Conservation (phyloP, 2,329 filamentous ascomycete genomes). For the Metarhizium guizhouense region DNA sequence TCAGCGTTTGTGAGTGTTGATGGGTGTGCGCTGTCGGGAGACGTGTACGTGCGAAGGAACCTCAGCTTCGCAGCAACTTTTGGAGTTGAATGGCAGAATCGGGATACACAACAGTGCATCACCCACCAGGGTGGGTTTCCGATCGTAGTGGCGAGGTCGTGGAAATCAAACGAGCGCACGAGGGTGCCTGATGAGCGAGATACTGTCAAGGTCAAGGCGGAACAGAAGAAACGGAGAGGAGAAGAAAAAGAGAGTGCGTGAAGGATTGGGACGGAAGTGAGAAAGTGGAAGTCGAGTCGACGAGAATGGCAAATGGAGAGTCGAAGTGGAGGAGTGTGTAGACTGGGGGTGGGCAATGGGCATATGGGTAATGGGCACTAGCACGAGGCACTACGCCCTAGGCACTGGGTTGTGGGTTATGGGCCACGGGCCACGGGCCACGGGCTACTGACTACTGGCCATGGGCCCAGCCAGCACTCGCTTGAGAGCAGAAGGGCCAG, state of each 20-base stretch:
- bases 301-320: neutral
- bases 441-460: too few species aligned
- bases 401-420: too few species aligned
- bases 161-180: neutral
- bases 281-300: neutral
- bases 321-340: neutral
- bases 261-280: neutral
- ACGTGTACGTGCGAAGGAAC: neutral
- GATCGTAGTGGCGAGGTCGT: neutral
- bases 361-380: too few species aligned
- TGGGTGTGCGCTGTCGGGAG: neutral
- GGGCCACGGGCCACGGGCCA: too few species aligned
- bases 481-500: too few species aligned
- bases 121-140: neutral
- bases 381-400: too few species aligned
- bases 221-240: neutral
- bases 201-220: neutral
- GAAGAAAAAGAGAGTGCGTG: neutral
- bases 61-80: neutral
- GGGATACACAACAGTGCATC: neutral
- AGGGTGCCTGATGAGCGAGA: neutral
- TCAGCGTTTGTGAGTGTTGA: neutral
- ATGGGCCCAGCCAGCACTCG: too few species aligned
- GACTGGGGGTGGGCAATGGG: too few species aligned
- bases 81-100: neutral